Evolutionary conservation across 495 filamentous ascomycete genomes (phyloP).

Genomic region (Lasiosphaeria ovina): DNA sequence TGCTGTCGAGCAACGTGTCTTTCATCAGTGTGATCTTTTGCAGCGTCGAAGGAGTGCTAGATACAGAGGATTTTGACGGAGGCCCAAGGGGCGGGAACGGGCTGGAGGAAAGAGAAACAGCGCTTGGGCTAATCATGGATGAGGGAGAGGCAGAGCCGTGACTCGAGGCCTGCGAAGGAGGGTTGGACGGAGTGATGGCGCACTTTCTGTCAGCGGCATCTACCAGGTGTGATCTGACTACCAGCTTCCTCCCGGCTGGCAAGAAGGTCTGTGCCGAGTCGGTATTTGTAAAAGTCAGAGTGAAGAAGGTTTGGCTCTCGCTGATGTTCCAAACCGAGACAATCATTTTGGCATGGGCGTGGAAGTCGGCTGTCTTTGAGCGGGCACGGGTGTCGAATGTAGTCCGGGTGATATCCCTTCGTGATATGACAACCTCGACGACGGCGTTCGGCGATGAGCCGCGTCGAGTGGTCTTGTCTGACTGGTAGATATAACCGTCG

Average conservation of each 20-base stretch:
- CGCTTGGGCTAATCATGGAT: conserved; percentile 38
- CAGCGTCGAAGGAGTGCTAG: conserved; percentile 55
- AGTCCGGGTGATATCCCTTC: conserved; percentile 28
- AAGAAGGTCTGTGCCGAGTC: conserved; percentile 30
- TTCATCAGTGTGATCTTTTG: conserved; percentile 67
- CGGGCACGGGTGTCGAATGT: conserved; percentile 22
- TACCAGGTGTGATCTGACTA: conserved; percentile 34
- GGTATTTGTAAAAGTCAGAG: conserved; percentile 61
- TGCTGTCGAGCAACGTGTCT: conserved; percentile 66
- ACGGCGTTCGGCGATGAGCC: conserved; percentile 46
- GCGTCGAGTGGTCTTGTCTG: conserved; percentile 14
- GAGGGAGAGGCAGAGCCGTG: conserved; percentile 36
- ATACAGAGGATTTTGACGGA: conserved; percentile 46
- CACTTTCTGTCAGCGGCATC: conserved; percentile 36
- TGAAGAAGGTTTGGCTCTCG: conserved; percentile 56
- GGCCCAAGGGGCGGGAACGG: conserved; percentile 60
- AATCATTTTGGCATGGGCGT: conserved; percentile 62
- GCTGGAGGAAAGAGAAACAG: conserved; percentile 42
- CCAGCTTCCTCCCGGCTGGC: conserved; percentile 19
- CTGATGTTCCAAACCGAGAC: conserved; percentile 63
- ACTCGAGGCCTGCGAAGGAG: conserved; percentile 44
- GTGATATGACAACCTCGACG: conserved; percentile 57
- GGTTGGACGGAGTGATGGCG: conserved; percentile 31
- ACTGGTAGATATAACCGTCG: conserved; percentile 13
- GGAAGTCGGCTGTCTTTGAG: conserved; percentile 35